Percentiles rank a stretch among this genome's conserved stretches.
Conservation (phyloP, 306 rosid genomes). For the Myrica gale region DNA sequence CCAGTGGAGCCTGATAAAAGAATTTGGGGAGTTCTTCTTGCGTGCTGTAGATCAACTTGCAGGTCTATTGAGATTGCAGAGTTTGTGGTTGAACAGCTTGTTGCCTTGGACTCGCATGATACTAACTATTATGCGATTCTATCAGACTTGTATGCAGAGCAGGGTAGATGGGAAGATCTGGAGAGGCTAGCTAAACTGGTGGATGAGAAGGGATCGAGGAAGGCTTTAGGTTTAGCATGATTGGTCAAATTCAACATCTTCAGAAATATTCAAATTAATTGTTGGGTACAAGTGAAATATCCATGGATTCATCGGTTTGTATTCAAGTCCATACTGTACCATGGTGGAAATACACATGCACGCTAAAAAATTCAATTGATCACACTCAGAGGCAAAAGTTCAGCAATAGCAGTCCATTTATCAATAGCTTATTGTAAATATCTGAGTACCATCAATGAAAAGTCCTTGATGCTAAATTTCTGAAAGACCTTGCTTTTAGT, state of each 20-base stretch:
- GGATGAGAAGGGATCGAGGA: constrained; percentile 11
- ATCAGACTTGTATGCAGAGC: constrained; percentile 11
- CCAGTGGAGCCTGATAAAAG: constrained; percentile 20
- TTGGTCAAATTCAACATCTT: not conserved
- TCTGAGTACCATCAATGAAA: no score
- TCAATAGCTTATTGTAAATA: no score
- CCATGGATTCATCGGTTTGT: no score
- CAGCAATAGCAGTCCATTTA: no score
- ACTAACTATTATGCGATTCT: constrained; percentile 9
- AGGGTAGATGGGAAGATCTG: constrained; percentile 16
- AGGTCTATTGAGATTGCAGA: constrained; percentile 19
- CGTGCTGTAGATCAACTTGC: constrained; percentile 16
- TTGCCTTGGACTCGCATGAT: not conserved
- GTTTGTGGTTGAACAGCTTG: constrained; percentile 20
- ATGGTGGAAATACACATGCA: no score
- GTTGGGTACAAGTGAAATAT: no score
- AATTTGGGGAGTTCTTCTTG: constrained; percentile 20
- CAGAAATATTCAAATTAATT: no score
- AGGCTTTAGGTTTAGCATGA: not conserved
- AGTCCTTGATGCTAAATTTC: no score
- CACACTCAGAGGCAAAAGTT: not conserved
- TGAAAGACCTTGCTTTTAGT: no score
- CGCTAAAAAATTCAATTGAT: not conserved
- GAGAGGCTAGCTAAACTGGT: constrained; percentile 18
- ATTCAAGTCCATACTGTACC: no score